Evolutionary conservation across 2,329 filamentous ascomycete species (phyloP).

Genomic region (Botryotinia calthae): DNA sequence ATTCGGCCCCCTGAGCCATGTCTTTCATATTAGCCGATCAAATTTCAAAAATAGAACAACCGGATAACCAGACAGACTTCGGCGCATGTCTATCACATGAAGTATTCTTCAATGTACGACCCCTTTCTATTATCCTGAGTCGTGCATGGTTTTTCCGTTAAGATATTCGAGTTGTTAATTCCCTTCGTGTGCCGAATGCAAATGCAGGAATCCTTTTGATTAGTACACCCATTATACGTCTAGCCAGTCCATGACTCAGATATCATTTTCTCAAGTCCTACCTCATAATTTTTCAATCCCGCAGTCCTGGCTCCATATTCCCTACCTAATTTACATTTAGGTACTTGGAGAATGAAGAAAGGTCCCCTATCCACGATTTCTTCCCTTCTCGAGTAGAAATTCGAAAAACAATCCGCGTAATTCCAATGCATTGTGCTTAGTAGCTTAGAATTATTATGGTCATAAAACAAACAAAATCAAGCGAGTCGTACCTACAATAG

Average conservation of each 20-base stretch:
- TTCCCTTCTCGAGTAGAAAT: neutral
- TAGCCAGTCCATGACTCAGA: neutral
- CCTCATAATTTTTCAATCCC: neutral
- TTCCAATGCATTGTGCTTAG: neutral
- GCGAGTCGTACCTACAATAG: neutral
- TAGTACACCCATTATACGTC: too few species aligned
- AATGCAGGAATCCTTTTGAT: neutral
- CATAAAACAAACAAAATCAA: too few species aligned
- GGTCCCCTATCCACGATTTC: neutral
- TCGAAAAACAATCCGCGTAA: neutral
- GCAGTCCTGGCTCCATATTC: neutral
- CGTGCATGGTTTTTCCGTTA: neutral
- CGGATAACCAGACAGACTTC: neutral
- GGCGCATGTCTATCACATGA: neutral
- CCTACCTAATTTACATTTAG: neutral
- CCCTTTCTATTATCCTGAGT: neutral
- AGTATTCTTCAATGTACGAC: neutral
- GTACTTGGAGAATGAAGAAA: neutral
- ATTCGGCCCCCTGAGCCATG: neutral
- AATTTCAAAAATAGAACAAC: neutral
- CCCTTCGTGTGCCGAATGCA: neutral
- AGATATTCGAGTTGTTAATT: neutral
- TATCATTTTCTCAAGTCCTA: neutral
- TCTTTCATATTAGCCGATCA: neutral
- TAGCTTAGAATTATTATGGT: neutral